These are phyloP conservation scores for Yamadazyma kitorensis DNA, from an alignment of 805 yeast genomes.

Conservation along the genomic window DNA sequence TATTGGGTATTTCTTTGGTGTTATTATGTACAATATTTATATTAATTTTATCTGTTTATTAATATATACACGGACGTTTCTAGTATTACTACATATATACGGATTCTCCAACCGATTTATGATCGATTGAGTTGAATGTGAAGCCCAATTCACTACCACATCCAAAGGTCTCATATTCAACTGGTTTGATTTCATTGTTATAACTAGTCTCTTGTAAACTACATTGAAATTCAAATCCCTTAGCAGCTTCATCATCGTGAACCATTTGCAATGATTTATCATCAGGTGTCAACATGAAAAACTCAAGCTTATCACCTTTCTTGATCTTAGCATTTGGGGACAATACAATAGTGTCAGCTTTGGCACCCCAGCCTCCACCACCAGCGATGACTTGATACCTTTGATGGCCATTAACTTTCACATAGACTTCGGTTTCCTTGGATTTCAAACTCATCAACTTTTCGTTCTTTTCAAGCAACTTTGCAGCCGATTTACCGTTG, in stretches of 20 bases:
- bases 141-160: slow-evolving; percentile 35
- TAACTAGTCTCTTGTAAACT: slow-evolving; percentile 28
- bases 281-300: slow-evolving; percentile 42
- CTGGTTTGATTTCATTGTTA: slow-evolving; percentile 2
- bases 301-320: slow-evolving; percentile 47
- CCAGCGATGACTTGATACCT: slow-evolving; percentile 63
- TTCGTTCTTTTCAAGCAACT: slow-evolving; percentile 46
- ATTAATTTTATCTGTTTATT: slow-evolving; percentile 3
- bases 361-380: slow-evolving; percentile 75
- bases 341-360: slow-evolving; percentile 62
- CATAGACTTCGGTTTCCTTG: slow-evolving; percentile 43
- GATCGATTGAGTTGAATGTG: slow-evolving; percentile 21
- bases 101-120: slow-evolving; percentile 24
- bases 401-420: slow-evolving; percentile 18
- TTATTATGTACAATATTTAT: slow-evolving; percentile 3
- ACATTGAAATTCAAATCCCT: slow-evolving; percentile 25
- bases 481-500: slow-evolving; percentile 55
- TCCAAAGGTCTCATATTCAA: slow-evolving; percentile 21
- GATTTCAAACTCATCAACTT: slow-evolving; percentile 37
- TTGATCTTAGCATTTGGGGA: slow-evolving; percentile 52
- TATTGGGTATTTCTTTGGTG: slow-evolving; percentile 10
- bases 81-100: slow-evolving; percentile 1
- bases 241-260: background rate
- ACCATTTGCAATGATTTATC: slow-evolving; percentile 18
- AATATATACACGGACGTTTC: background rate